Evolutionary conservation across 2,329 filamentous ascomycete species (phyloP), one percentile per base, ranked within the genome.

Genomic region (Exutisphaerella laricina): DNA sequence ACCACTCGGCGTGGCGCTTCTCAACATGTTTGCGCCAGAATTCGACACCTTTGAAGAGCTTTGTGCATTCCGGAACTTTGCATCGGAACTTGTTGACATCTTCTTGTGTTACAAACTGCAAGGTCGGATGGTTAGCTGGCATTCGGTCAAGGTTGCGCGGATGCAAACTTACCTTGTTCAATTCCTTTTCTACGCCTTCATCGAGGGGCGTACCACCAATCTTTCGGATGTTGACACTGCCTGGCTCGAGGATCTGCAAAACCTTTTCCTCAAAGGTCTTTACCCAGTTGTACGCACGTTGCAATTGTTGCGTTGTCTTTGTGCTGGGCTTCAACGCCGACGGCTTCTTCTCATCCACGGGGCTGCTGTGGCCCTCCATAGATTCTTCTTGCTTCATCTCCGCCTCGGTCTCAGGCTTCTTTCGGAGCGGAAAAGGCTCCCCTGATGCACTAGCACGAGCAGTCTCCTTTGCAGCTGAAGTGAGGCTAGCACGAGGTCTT

Each of bases 1-100:
- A 76, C 85, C 89, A 98, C 41, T 97, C 90, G 0, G 78, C 65
- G 64, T 98, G 92, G 45, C 94, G 82, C 70, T 98, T 98, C 68
- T 97, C 90, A 12, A 97, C 83, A 59, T 98, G 92, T 72, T 98
- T 98, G 59, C 82, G 83, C 90, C 94, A 98, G 64, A 98, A 98
- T 57, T 90, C 81, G 31, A 94, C 85, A 45, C 92, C 92, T 66
- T 97, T 97, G 75, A 98, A 98, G 5, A 98, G 72, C 67, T 98
- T 98, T 8, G 85, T 84, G 67, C 92, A 98, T 28, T 96, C 89
- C 1, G 90, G 90, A 3, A 94, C 89, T 65, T 92, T 94, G 75
- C 92, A 98, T 48, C 94, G 81, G 74, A 84, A 98, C 64, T 97
- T 97, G 58, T 90, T 84, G 65, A 96, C 89, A 57, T 98, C 94